Conservation (phyloP, 2,329 filamentous ascomycete species). For the Sporothrix curviconia region DNA sequence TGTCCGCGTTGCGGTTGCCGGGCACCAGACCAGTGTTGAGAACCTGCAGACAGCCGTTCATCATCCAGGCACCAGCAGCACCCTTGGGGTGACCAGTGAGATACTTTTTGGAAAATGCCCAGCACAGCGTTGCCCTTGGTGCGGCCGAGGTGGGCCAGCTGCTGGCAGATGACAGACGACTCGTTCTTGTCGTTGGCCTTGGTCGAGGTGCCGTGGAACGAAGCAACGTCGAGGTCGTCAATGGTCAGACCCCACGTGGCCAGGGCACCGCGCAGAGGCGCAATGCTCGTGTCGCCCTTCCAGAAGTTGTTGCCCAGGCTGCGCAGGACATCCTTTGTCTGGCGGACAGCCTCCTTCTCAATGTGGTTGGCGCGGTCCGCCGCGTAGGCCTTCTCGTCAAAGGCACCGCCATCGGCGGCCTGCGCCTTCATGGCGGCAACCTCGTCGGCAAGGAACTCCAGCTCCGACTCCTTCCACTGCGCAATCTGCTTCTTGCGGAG, state of each 20-base stretch:
- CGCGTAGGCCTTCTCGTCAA: slow-evolving; percentile 78
- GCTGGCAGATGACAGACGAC: slow-evolving; percentile 93
- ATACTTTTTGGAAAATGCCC: slow-evolving; percentile 99
- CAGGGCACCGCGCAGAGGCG: slow-evolving; percentile 88
- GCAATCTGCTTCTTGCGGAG: slow-evolving; percentile 90
- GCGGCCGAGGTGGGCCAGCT: slow-evolving; percentile 88
- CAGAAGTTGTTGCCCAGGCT: slow-evolving; percentile 98
- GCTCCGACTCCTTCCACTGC: slow-evolving; percentile 91
- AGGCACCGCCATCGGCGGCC: slow-evolving; percentile 54
- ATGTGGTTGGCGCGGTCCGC: slow-evolving; percentile 81
- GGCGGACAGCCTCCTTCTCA: slow-evolving; percentile 76
- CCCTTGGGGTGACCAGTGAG: slow-evolving; percentile 98
- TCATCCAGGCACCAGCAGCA: slow-evolving; percentile 98
- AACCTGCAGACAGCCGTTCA: slow-evolving; percentile 95
- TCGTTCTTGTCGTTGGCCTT: slow-evolving; percentile 99
- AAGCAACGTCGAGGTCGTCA: slow-evolving; percentile 89
- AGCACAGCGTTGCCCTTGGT: slow-evolving; percentile 93
- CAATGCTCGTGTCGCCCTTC: slow-evolving; percentile 90
- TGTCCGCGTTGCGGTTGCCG: slow-evolving; percentile 96
- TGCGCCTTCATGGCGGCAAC: slow-evolving; percentile 83
- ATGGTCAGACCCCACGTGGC: slow-evolving; percentile 98
- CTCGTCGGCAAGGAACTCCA: slow-evolving; percentile 89
- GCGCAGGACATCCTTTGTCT: slow-evolving; percentile 87
- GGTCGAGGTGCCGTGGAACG: slow-evolving; percentile 98
- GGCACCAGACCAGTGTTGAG: slow-evolving; percentile 91